These are phyloP conservation scores for Linderina pennispora DNA, from an alignment of 192 early-diverging fungal genomes.

Conservation along the genomic window DNA sequence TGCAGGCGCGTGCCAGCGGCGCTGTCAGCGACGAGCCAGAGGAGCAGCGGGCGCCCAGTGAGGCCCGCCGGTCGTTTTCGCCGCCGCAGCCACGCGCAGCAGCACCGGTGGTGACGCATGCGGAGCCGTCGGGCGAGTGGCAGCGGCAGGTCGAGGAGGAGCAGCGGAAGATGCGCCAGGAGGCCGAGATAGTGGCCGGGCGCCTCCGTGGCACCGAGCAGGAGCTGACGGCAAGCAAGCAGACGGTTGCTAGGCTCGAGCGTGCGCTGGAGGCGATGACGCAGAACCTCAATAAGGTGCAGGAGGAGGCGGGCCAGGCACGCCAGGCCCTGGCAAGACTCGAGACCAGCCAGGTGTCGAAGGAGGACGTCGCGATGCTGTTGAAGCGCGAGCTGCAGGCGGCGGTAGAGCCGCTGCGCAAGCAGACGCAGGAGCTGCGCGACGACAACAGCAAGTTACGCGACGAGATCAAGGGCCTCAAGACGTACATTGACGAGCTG, in stretches of 20 bases:
- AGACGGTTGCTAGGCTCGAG: slow-evolving; percentile 26
- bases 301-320: slow-evolving; percentile 6
- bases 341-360: slow-evolving; percentile 10
- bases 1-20: slow-evolving; percentile 27
- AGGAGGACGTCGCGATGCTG: slow-evolving; percentile 13
- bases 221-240: slow-evolving; percentile 24
- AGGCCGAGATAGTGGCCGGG: slow-evolving; percentile 12
- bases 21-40: slow-evolving; percentile 13
- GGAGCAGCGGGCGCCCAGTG: slow-evolving; percentile 4
- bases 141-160: slow-evolving; percentile 37
- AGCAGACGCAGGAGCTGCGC: slow-evolving; percentile 13
- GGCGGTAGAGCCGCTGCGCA: slow-evolving; percentile 20
- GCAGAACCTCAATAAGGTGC: slow-evolving; percentile 11
- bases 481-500: slow-evolving; percentile 40
- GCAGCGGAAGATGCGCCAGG: slow-evolving; percentile 25
- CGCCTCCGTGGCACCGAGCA: slow-evolving; percentile 24
- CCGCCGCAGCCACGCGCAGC: background rate
- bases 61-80: slow-evolving; percentile 4
- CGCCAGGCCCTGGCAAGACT: slow-evolving; percentile 18
- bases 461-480: slow-evolving; percentile 32
- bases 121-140: slow-evolving; percentile 21
- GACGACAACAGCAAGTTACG: slow-evolving; percentile 25
- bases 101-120: too few species aligned
- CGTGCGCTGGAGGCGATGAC: slow-evolving; percentile 20
- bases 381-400: slow-evolving; percentile 18